Evolutionary conservation across 2,329 filamentous ascomycete species (phyloP).

Genomic region (Tolypocladium ophioglossoides): DNA sequence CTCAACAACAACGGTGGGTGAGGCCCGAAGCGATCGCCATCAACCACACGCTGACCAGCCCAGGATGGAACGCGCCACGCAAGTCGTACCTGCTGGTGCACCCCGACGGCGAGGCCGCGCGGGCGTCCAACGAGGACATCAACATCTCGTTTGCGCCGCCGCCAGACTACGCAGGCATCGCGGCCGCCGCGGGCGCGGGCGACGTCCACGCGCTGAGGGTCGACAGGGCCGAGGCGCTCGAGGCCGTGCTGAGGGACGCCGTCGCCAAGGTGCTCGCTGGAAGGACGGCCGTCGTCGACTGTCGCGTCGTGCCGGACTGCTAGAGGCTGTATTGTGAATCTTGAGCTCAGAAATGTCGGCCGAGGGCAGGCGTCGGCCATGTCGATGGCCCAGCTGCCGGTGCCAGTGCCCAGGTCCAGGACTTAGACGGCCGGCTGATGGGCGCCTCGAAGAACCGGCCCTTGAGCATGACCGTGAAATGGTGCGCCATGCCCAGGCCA

Average conservation of each 20-base stretch:
- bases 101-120: slow-evolving; percentile 1
- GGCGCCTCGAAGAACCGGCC: too few species aligned
- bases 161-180: slow-evolving; percentile 5
- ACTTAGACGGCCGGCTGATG: too few species aligned
- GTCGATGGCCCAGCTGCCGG: too few species aligned
- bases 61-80: slow-evolving; percentile 7
- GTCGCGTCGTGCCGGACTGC: not conserved
- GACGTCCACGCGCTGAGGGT: slow-evolving; percentile 3
- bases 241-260: slow-evolving; percentile 3
- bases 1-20: slow-evolving; percentile 34
- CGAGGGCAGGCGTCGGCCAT: too few species aligned
- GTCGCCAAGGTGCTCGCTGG: slow-evolving; percentile 1
- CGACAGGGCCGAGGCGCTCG: not conserved
- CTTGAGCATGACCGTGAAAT: too few species aligned
- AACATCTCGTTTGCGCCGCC: slow-evolving; percentile 5
- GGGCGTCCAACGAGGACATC: slow-evolving; percentile 5
- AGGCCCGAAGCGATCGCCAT: not conserved
- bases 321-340: not conserved
- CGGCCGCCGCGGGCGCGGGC: slow-evolving; percentile 3
- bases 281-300: slow-evolving; percentile 1
- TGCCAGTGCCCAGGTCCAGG: too few species aligned
- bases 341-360: too few species aligned
- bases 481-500: too few species aligned
- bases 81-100: slow-evolving; percentile 5
- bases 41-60: not conserved